A percentile compares a stretch with the other conserved stretches of the same genome.
Evolutionary conservation across 306 rosid genomes (phyloP).

Genomic region (Lithocarpus polystachyus): DNA sequence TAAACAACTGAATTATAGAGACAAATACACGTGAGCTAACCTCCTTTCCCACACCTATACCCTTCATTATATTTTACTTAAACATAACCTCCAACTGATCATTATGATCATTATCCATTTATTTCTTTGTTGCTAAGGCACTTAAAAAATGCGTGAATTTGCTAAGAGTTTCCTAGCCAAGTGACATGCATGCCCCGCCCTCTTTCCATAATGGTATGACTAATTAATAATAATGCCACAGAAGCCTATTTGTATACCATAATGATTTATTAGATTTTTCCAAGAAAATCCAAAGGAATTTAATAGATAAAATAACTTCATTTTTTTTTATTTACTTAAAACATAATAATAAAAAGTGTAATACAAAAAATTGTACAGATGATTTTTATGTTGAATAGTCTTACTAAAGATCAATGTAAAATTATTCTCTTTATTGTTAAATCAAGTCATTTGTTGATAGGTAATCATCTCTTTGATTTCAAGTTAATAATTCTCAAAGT

Average conservation of each 20-base stretch:
- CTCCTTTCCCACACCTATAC: slow-evolving; percentile 50
- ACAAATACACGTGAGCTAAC: slow-evolving; percentile 88
- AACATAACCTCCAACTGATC: slow-evolving; percentile 41
- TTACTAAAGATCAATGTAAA: background rate
- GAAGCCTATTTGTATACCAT: background rate
- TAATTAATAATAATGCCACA: background rate
- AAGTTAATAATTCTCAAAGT: background rate
- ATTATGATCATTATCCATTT: slow-evolving; percentile 7
- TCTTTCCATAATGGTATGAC: background rate
- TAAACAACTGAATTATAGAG: slow-evolving; percentile 50
- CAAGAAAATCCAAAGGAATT: background rate
- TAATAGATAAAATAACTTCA: background rate
- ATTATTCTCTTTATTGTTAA: background rate
- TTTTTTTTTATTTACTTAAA: background rate
- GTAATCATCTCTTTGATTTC: background rate
- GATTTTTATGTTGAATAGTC: background rate
- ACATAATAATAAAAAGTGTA: background rate
- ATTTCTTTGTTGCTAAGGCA: background rate
- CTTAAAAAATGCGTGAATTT: background rate
- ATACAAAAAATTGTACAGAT: too few species aligned
- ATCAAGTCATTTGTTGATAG: background rate
- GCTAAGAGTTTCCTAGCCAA: too few species aligned
- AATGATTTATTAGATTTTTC: background rate
- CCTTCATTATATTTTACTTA: slow-evolving; percentile 36
- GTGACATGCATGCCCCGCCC: too few species aligned